Base-by-base conservation (phyloP, 352 stramenopile genomes). In the Globisporangium yorkense region DNA sequence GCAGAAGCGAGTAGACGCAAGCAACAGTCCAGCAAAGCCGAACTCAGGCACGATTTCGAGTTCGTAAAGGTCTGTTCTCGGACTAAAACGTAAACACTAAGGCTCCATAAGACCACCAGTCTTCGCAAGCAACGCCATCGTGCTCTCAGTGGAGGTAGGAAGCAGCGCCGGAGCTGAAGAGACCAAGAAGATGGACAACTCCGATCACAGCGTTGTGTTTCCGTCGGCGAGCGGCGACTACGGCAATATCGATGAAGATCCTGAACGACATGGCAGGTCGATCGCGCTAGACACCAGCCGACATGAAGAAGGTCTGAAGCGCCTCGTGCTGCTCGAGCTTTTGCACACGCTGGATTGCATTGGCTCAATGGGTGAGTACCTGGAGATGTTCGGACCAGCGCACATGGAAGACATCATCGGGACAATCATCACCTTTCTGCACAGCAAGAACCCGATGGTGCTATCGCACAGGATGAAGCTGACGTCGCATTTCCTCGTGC, bases 341-440 rank as follows among this genome's bases (percentile, higher is more conserved):
- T 53, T 93, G 31, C 89, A 93, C 54, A 91, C 82, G 0, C 61
- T 95, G 45, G 83, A 95, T 51, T 93, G 85, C 59, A 74, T 95
- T 33, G 85, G 83, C 3, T 84, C 82, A 6, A 87, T 93, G 70
- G 85, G 85, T 7, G 85, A 95, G 48, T 93, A 95, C 44, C 65
- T 91, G 56, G 85, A 95, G 53, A 72, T 95, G 2, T 89, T 95
- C 48, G 85, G 79, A 4, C 82, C 85, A 10, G 81, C 84, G 18
- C 58, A 91, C 33, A 90, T 89, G 57, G 85, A 95, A 68, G 85
- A 95, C 35, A 88, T 91, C 43, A 72, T 93, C 20, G 78, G 75
- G 45, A 91, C 78, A 5, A 85, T 89, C 41, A 74, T 95, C 43
- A 95, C 80, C 6, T 93, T 95, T 59, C 62, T 95, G 2, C 78